Evolutionary conservation across 1,284 basidiomycete species (phyloP).

Genomic region (Irpex lacteus): DNA sequence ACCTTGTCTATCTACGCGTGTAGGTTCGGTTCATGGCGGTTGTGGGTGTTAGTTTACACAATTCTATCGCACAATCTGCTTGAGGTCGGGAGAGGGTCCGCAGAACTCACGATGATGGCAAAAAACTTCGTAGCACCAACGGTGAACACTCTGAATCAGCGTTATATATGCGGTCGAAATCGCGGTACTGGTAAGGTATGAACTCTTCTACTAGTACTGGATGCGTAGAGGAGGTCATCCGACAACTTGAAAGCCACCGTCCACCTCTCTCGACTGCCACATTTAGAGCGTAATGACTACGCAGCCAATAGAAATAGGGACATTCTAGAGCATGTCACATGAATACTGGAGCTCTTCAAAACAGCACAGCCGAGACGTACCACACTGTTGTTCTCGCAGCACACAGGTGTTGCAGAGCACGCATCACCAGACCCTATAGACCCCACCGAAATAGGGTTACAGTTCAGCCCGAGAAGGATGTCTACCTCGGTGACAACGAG

Average conservation of each 20-base stretch:
- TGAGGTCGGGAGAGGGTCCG: not conserved
- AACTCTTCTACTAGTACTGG: no score
- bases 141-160: no score
- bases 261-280: not conserved
- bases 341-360: not conserved
- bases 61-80: not conserved
- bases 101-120: not conserved
- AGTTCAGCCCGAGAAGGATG: slow-evolving; percentile 20
- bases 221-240: no score
- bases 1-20: no score
- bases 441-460: slow-evolving; percentile 22
- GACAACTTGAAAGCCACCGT: not conserved
- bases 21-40: not conserved
- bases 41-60: not conserved
- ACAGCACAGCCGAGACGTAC: not conserved
- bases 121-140: no score
- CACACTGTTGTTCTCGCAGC: slow-evolving; percentile 24
- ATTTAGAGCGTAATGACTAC: slow-evolving; percentile 18
- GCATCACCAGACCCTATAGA: slow-evolving; percentile 15
- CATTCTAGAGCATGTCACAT: slow-evolving; percentile 7
- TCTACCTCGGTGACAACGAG: slow-evolving; percentile 18
- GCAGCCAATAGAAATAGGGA: slow-evolving; percentile 22
- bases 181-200: no score
- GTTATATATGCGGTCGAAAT: no score
- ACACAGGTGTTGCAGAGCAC: slow-evolving; percentile 19